A percentile compares a stretch with the other conserved stretches of the same genome.
Evolutionary conservation across 371 early-diverging fungal species (phyloP).

Genomic region (Rhizopus delemar): DNA sequence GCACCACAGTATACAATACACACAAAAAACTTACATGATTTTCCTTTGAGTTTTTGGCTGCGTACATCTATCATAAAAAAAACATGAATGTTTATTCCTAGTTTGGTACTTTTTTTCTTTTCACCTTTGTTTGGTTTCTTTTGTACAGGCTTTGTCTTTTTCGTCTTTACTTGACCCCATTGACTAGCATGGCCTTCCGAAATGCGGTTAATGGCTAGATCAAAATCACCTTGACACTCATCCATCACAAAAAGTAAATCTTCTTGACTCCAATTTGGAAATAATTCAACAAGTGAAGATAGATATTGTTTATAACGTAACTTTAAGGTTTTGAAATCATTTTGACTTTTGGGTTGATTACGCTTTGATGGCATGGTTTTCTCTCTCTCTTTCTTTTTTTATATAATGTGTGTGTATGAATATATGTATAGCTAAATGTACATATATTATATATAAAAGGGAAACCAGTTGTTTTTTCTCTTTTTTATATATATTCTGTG

Average conservation of each 20-base stretch:
- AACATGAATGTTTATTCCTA: not conserved
- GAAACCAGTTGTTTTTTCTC: no score
- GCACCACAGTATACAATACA: not conserved
- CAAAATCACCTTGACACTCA: conserved; percentile 32
- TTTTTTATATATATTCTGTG: no score
- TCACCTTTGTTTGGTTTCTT: conserved; percentile 1
- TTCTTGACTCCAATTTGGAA: conserved; percentile 29
- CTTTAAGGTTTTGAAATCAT: conserved; percentile 22
- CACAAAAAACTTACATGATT: not conserved
- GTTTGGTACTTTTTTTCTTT: not conserved
- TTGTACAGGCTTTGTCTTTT: conserved; percentile 20
- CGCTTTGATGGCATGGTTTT: conserved; percentile 7
- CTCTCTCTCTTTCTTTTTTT: not conserved
- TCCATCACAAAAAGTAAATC: conserved; percentile 33
- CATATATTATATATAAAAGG: not conserved
- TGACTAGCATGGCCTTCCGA: conserved; percentile 31
- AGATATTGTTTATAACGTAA: conserved; percentile 14
- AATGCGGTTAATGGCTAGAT: conserved; percentile 27
- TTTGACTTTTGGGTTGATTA: conserved; percentile 12
- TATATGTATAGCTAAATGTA: not conserved
- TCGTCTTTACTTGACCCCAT: conserved; percentile 31
- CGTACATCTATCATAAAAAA: not conserved
- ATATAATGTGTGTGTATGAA: no score
- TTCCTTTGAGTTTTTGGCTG: not conserved
- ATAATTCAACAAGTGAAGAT: conserved; percentile 23